A percentile compares a stretch with the other conserved stretches of the same genome.
Conservation (phyloP, 352 stramenopile species). For the Pythium periplocum region DNA sequence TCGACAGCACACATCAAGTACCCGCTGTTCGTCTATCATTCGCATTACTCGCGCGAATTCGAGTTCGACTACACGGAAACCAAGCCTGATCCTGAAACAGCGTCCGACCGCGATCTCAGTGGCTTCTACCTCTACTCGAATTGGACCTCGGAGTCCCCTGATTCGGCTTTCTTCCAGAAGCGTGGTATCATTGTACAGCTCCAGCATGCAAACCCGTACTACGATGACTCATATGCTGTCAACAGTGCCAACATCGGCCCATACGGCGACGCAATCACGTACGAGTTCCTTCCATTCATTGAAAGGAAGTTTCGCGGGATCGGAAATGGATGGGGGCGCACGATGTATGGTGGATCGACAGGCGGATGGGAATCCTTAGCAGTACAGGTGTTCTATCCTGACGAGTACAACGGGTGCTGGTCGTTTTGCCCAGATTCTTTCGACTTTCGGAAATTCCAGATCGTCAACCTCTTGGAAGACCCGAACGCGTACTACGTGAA, state of each 20-base stretch:
- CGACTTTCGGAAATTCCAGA: conserved; percentile 71
- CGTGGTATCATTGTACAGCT: conserved; percentile 71
- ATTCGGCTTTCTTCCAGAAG: conserved; percentile 52
- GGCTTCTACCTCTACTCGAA: conserved; percentile 68
- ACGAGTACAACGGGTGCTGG: conserved; percentile 80
- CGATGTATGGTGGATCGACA: conserved; percentile 74
- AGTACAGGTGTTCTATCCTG: conserved; percentile 68
- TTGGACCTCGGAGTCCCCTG: conserved; percentile 50
- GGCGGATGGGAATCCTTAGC: conserved; percentile 71
- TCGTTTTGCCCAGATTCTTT: conserved; percentile 76
- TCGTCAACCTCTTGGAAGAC: conserved; percentile 59
- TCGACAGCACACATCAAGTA: conserved; percentile 49
- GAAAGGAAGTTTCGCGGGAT: conserved; percentile 58
- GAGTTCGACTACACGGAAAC: conserved; percentile 45
- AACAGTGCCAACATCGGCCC: conserved; percentile 73
- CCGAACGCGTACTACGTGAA: conserved; percentile 63
- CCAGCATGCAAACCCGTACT: conserved; percentile 77
- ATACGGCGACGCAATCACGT: conserved; percentile 72
- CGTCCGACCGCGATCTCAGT: conserved; percentile 36
- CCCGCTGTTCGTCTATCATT: conserved; percentile 72
- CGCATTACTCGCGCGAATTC: conserved; percentile 62
- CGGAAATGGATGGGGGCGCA: conserved; percentile 55
- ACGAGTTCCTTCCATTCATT: conserved; percentile 67
- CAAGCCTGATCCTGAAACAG: conserved; percentile 17
- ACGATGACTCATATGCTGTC: conserved; percentile 74